Evolutionary conservation across 345 rosid genomes (phyloP), one percentile per base, ranked within the genome.

Genomic region (Carallia pectinifolia): DNA sequence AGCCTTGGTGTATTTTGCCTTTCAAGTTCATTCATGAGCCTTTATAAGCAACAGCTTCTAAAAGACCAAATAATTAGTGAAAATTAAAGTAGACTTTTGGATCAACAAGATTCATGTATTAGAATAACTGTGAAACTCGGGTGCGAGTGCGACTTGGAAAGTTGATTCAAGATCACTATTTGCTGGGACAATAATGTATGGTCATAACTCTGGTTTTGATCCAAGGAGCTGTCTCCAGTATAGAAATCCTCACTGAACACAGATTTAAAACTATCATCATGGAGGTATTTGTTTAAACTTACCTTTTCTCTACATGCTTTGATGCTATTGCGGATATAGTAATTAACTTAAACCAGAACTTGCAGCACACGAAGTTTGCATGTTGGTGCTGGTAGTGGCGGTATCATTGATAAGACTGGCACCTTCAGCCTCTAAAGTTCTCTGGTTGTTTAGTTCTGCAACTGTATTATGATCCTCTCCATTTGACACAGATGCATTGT

Each of bases 321-420:
- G 69, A 74, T 67, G 71, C 61, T 64, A 65, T 36, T 50, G 65
- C 65, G 44, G 65, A 60, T 50, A 66, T 31, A 33, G 67, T 58
- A 56, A 61, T 82, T 77, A 85, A 78, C 73, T 76, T 68, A 89
- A 80, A 70, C 82, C 84, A 69, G 91, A 85, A 65, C 83, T 72
- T 23, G 85, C 76, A 66, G 86, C 80, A 76, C 79, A 83, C 65
- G 86, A 69, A 66, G 76, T 80, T 74, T 77, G 79, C 17, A 58
- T 75, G 63, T 67, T 44, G 19, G 68, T 10, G 17, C 50, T 82
- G 31, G 60, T 4, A 56, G 34, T 10, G 31, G 12, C 12, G 36
- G 78, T 65, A 67, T 75, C 77, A 74, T 69, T 80, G 59, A 30
- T 10, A 63, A 82, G 65, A 84, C 64, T 76, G 67, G 67, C 79